A percentile compares a stretch with the other conserved stretches of the same genome.
phyloP scores from a whole-genome alignment of 108 stramenopile genomes.

The Craspedostauros australis region DNA sequence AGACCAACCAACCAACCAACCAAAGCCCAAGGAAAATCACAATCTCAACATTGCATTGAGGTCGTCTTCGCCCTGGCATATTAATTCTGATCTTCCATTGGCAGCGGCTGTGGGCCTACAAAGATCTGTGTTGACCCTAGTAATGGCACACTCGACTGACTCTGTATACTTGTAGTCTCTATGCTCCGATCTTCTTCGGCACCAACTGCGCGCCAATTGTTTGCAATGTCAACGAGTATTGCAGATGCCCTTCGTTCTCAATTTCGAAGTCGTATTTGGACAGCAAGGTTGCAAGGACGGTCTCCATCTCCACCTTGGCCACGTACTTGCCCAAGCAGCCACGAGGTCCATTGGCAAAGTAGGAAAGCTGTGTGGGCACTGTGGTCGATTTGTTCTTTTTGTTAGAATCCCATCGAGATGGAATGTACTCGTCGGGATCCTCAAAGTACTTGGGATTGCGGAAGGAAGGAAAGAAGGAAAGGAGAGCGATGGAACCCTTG shows the following conservation, averaged over 20 bases:
- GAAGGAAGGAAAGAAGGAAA: slow-evolving; percentile 12
- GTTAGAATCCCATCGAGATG: slow-evolving; percentile 52
- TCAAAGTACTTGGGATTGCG: slow-evolving; percentile 34
- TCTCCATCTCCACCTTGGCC: slow-evolving; percentile 33
- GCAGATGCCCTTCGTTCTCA: slow-evolving; percentile 8
- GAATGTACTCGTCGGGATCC: slow-evolving; percentile 31
- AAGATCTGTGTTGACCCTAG: too few relatives aligned
- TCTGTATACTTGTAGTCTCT: too few relatives aligned
- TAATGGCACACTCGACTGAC: too few relatives aligned
- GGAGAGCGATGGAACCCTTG: slow-evolving; percentile 20
- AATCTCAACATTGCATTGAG: too few relatives aligned
- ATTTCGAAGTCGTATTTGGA: slow-evolving; percentile 25
- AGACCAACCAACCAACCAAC: too few relatives aligned
- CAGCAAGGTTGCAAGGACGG: slow-evolving; percentile 22
- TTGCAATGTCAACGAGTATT: slow-evolving; percentile 27
- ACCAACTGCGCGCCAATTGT: slow-evolving; percentile 8
- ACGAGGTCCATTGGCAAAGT: slow-evolving; percentile 33
- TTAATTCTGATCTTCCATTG: too few relatives aligned
- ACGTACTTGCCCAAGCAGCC: slow-evolving; percentile 46
- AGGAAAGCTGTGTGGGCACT: slow-evolving; percentile 25
- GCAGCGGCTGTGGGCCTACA: too few relatives aligned
- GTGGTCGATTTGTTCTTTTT: slow-evolving; percentile 14
- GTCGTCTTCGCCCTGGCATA: too few relatives aligned
- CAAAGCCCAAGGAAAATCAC: too few relatives aligned
- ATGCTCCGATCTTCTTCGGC: slow-evolving; percentile 1